phyloP scores from a whole-genome alignment of 345 rosid genomes.

The Populus alba region DNA sequence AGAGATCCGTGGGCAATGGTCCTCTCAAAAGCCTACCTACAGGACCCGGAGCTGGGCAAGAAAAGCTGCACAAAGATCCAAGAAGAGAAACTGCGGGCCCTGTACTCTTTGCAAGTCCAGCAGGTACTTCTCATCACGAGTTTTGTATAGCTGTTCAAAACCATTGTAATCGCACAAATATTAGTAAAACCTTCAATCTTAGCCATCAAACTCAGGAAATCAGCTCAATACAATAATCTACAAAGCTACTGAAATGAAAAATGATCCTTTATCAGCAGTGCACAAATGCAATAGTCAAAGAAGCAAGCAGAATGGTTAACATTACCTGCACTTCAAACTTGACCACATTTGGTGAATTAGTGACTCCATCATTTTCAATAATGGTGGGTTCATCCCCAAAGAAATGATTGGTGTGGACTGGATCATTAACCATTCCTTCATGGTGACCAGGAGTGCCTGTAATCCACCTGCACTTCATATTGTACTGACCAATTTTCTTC shows the following conservation, averaged over 20 bases:
- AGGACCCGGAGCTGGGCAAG: constrained; percentile 81
- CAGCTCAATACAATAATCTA: background rate
- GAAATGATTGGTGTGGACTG: constrained; percentile 45
- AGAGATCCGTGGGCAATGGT: constrained; percentile 9
- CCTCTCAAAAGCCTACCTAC: constrained; percentile 30
- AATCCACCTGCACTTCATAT: constrained; percentile 95
- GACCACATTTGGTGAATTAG: constrained; percentile 55
- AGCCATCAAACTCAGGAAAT: background rate
- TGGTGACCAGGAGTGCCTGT: constrained; percentile 51
- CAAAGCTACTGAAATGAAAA: background rate
- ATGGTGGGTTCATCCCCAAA: constrained; percentile 70
- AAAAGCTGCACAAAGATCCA: constrained; percentile 92
- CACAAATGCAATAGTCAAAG: background rate
- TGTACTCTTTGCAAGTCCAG: constrained; percentile 80
- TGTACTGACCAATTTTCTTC: constrained; percentile 96
- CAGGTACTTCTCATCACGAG: constrained; percentile 78
- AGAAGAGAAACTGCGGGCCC: constrained; percentile 84
- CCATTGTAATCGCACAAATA: background rate
- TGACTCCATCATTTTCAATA: constrained; percentile 48
- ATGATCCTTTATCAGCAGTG: background rate
- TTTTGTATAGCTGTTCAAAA: constrained; percentile 75
- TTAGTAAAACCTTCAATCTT: background rate
- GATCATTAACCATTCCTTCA: constrained; percentile 64
- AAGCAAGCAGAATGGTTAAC: background rate
- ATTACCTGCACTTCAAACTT: constrained; percentile 93